A percentile compares a stretch with the other conserved stretches of the same genome.
Conservation (phyloP, 2,329 filamentous ascomycete species). For the Dryadomyces quercivorus region DNA sequence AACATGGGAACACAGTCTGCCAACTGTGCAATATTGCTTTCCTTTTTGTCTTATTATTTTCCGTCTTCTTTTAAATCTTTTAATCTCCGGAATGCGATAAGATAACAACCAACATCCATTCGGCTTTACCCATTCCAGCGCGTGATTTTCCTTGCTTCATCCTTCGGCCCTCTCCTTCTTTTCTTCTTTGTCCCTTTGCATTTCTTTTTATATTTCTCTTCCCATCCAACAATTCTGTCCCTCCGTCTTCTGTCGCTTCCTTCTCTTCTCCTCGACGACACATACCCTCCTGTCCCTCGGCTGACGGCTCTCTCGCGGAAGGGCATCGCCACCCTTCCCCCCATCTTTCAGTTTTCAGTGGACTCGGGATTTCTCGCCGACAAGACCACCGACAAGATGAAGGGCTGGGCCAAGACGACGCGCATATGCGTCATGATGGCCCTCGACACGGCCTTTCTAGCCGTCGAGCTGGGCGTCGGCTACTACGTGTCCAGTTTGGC, state of each 20-base stretch:
- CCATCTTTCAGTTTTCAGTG: background rate
- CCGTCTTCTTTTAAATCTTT: background rate
- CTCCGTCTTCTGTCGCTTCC: background rate
- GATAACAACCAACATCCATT: too few species aligned
- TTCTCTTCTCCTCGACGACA: too few species aligned
- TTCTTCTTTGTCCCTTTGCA: background rate
- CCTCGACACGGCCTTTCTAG: constrained; percentile 82
- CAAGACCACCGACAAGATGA: constrained; percentile 5
- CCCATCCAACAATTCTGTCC: background rate
- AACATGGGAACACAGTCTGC: too few species aligned
- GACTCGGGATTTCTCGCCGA: background rate
- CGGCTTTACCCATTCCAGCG: background rate
- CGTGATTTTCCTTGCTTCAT: background rate
- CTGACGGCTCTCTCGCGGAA: background rate
- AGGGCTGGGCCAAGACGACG: constrained; percentile 80
- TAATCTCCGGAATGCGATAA: too few species aligned
- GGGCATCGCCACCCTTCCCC: background rate
- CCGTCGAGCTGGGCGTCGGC: constrained; percentile 76
- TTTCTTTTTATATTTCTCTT: background rate
- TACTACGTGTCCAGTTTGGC: constrained; percentile 85
- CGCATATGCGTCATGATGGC: constrained; percentile 86
- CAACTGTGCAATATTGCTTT: too few species aligned
- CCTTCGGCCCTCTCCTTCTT: background rate
- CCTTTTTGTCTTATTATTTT: background rate
- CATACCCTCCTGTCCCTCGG: background rate